phyloP scores from a whole-genome alignment of 2,329 filamentous ascomycete genomes.

The Colletotrichum sp. region DNA sequence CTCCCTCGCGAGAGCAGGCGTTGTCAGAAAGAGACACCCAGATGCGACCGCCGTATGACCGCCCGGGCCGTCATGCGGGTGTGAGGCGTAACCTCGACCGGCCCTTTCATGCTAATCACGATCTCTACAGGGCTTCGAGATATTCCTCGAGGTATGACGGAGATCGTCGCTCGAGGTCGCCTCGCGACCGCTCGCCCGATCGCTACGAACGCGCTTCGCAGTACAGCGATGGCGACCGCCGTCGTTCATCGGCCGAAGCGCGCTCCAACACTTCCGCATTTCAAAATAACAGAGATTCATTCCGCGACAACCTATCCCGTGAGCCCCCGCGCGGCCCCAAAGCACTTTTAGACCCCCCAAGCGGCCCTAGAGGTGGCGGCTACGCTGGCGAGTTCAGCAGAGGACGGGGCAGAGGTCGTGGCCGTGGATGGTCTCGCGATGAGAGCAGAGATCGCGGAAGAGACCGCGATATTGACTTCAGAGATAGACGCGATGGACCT shows the following conservation, averaged over 20 bases:
- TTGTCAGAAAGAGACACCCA: neutral
- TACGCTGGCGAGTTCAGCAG: constrained; percentile 67
- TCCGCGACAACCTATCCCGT: constrained; percentile 50
- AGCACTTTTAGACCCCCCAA: constrained; percentile 74
- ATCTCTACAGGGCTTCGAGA: constrained; percentile 52
- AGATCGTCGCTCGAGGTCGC: constrained; percentile 67
- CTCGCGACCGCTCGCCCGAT: constrained; percentile 73
- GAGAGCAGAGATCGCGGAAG: constrained; percentile 66
- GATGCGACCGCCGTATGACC: constrained; percentile 17
- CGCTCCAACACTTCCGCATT: constrained; percentile 65
- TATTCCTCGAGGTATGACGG: constrained; percentile 66
- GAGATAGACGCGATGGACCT: constrained; percentile 47
- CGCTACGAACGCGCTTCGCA: constrained; percentile 63
- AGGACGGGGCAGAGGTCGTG: constrained; percentile 60
- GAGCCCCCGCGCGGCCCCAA: constrained; percentile 85
- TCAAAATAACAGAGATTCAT: constrained; percentile 62
- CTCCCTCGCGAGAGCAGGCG: neutral
- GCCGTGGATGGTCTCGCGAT: constrained; percentile 62
- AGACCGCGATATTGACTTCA: constrained; percentile 65
- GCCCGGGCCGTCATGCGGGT: constrained; percentile 7
- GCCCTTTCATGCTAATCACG: constrained; percentile 15
- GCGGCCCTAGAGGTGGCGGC: constrained; percentile 70
- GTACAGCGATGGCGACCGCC: constrained; percentile 69
- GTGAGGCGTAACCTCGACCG: constrained; percentile 14
- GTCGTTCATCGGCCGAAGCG: constrained; percentile 67